Conservation (phyloP, 305 asterid genomes). For the Plantago lanceolata region DNA sequence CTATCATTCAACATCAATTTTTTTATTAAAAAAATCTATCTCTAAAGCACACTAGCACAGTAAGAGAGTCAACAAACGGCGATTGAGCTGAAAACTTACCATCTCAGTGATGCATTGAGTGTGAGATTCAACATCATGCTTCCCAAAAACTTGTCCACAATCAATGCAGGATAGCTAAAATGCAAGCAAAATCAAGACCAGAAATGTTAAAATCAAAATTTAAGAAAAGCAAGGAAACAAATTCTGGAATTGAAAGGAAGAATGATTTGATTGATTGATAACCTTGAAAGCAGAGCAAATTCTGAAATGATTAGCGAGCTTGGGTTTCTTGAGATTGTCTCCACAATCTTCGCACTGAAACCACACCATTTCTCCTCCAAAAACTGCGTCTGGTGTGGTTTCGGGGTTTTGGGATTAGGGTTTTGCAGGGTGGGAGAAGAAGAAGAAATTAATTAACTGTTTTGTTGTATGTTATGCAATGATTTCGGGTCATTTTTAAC, state of each 20-base stretch:
- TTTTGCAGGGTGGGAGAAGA: not conserved
- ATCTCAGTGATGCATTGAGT: slow-evolving; percentile 93
- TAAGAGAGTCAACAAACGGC: not conserved
- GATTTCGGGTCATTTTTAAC: not conserved
- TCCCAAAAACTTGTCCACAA: slow-evolving; percentile 73
- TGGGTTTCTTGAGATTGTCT: slow-evolving; percentile 86
- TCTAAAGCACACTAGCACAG: no score
- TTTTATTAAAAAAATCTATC: no score
- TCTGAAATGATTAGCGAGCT: slow-evolving; percentile 78
- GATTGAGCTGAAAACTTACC: slow-evolving; percentile 37
- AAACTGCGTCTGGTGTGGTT: slow-evolving; percentile 1
- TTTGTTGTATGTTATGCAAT: not conserved
- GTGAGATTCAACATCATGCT: slow-evolving; percentile 68
- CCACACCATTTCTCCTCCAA: slow-evolving; percentile 69
- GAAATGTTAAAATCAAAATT: not conserved
- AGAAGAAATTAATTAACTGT: not conserved
- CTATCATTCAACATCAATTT: no score
- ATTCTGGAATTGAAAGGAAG: not conserved
- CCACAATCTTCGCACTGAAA: slow-evolving; percentile 99
- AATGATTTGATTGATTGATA: not conserved
- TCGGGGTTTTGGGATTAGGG: slow-evolving; percentile 9
- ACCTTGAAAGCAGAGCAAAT: slow-evolving; percentile 90
- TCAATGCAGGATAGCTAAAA: slow-evolving; percentile 81
- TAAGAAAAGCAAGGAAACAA: not conserved
- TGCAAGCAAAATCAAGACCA: slow-evolving; percentile 1